Percentiles rank a stretch among this genome's conserved stretches.
Conservation (phyloP, 2,329 filamentous ascomycete genomes). For the Ophiostoma ips region DNA sequence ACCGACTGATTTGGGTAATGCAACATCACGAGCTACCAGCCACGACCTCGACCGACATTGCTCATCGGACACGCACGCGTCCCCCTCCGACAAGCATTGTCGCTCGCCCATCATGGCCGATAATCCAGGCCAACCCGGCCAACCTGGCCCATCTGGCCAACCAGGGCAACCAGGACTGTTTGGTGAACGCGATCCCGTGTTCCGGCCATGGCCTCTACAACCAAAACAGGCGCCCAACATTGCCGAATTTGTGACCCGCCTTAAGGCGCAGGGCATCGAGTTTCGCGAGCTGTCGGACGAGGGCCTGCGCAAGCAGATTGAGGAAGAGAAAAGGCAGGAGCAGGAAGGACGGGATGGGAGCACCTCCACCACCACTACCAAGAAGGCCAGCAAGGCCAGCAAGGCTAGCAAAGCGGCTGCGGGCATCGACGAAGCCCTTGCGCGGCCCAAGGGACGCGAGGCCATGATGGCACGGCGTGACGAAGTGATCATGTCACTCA, state of each 20-base stretch:
- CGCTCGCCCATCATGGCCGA: conserved; percentile 8
- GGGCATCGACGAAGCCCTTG: conserved; percentile 20
- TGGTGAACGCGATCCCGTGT: conserved; percentile 12
- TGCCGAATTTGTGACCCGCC: conserved; percentile 62
- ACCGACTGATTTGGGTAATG: no score
- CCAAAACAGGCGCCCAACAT: conserved; percentile 47
- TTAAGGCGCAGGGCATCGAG: conserved; percentile 65
- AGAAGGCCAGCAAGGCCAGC: conserved; percentile 20
- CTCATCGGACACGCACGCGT: no score
- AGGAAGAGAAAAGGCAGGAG: conserved; percentile 26
- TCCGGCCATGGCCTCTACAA: conserved; percentile 49
- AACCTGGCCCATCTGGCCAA: conserved; percentile 9
- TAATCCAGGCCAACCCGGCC: background rate
- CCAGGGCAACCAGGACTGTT: conserved; percentile 6
- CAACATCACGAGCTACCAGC: no score
- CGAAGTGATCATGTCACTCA: conserved; percentile 43
- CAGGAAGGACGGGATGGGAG: conserved; percentile 22
- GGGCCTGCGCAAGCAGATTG: conserved; percentile 55
- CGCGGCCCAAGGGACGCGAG: conserved; percentile 15
- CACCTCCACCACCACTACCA: no score
- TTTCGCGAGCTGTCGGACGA: conserved; percentile 70
- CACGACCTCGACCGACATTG: no score
- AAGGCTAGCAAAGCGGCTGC: background rate
- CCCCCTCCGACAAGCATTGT: no score
- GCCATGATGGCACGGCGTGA: conserved; percentile 37